Conservation (phyloP, 306 rosid species). For the Sophora flavescens region DNA sequence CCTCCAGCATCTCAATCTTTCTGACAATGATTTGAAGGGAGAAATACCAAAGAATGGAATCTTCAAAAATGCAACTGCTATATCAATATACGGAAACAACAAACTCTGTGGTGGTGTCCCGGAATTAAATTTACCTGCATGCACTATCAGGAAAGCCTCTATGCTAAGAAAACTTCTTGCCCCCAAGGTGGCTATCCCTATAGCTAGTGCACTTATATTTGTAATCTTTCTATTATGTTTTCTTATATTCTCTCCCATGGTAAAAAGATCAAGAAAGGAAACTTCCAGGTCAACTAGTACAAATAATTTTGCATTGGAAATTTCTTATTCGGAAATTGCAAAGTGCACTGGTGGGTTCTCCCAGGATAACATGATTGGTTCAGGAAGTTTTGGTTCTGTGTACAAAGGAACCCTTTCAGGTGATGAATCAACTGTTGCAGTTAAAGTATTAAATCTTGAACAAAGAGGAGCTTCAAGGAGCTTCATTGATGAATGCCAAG, state of each 20-base stretch:
- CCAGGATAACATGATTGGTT: slow-evolving; percentile 46
- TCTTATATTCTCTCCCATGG: neutral
- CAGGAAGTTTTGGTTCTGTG: slow-evolving; percentile 53
- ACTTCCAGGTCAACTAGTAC: neutral
- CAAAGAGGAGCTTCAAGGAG: slow-evolving; percentile 45
- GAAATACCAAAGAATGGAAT: slow-evolving; percentile 49
- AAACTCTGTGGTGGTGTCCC: slow-evolving; percentile 53
- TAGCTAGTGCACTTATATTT: slow-evolving; percentile 34
- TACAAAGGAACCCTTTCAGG: slow-evolving; percentile 49
- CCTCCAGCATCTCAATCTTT: slow-evolving; percentile 47
- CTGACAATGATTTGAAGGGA: slow-evolving; percentile 53
- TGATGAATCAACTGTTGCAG: slow-evolving; percentile 39
- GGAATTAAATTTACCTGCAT: slow-evolving; percentile 45
- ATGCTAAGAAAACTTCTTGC: neutral
- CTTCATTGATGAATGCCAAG: slow-evolving; percentile 45
- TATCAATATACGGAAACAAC: slow-evolving; percentile 47
- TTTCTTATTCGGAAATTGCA: slow-evolving; percentile 47
- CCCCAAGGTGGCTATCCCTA: slow-evolving; percentile 36
- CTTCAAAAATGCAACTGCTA: slow-evolving; percentile 41
- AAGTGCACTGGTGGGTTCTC: slow-evolving; percentile 52
- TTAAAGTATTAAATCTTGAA: slow-evolving; percentile 51
- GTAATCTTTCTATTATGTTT: slow-evolving; percentile 35
- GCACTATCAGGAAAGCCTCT: slow-evolving; percentile 26
- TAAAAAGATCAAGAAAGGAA: slow-evolving; percentile 28
- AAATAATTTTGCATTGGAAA: slow-evolving; percentile 1